Evolutionary conservation across 805 yeast species (phyloP).

Genomic region (Torulaspora microellipsoides): DNA sequence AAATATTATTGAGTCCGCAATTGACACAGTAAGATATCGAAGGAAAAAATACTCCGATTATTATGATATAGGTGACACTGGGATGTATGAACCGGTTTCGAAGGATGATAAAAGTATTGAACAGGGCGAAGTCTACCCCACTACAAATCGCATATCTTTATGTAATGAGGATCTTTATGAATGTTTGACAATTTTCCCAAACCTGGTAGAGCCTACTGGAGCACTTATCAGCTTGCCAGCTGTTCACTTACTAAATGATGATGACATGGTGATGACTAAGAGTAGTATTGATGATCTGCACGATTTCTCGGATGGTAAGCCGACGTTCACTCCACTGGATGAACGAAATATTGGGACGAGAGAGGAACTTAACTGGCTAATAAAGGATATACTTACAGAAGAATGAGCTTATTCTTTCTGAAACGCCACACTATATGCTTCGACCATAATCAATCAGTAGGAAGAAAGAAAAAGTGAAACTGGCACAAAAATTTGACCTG

Average conservation of each 20-base stretch:
- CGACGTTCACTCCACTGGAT: conserved; percentile 31
- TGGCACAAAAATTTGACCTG: no score
- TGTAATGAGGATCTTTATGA: conserved; percentile 66
- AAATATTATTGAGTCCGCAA: conserved; percentile 64
- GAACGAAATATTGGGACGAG: conserved; percentile 49
- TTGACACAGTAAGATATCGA: conserved; percentile 65
- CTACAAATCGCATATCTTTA: conserved; percentile 32
- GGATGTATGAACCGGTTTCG: conserved; percentile 29
- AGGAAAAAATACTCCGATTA: conserved; percentile 41
- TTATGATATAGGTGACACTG: conserved; percentile 32
- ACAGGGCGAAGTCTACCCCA: conserved; percentile 6
- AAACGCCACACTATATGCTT: no score
- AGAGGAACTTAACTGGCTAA: conserved; percentile 67
- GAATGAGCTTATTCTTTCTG: conserved; percentile 11
- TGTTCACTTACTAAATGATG: conserved; percentile 56
- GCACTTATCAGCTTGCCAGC: conserved; percentile 48
- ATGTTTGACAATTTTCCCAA: conserved; percentile 60
- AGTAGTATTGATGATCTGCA: conserved; percentile 35
- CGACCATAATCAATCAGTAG: no score
- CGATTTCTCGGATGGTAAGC: conserved; percentile 30
- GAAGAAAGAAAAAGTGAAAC: no score
- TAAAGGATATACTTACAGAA: conserved; percentile 57
- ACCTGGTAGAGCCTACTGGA: conserved; percentile 63
- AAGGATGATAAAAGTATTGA: conserved; percentile 6
- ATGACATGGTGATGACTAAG: conserved; percentile 31